Evolutionary conservation across 2,329 filamentous ascomycete genomes (phyloP).

Genomic region (Leptographium galeiforme): DNA sequence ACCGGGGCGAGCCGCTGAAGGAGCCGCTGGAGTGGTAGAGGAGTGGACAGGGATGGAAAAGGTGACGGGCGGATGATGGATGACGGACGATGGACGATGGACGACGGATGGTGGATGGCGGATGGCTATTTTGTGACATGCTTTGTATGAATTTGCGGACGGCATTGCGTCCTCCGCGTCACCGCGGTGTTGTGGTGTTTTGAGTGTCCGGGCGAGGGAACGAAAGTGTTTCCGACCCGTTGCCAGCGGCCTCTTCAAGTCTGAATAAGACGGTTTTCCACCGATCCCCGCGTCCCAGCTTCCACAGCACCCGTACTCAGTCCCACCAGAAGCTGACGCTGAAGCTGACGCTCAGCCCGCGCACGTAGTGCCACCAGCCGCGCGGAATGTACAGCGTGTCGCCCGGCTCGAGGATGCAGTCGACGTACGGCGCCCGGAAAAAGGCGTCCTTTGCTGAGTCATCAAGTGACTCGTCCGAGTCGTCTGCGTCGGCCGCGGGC

Average conservation of each 20-base stretch:
- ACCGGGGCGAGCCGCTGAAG: constrained; percentile 67
- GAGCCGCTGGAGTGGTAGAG: constrained; percentile 83
- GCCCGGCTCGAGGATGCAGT: constrained; percentile 66
- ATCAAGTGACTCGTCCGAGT: constrained; percentile 14
- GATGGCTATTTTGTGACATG: too few relatives aligned
- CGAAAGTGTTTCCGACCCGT: background rate
- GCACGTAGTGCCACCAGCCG: constrained; percentile 97
- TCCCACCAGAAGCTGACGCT: constrained; percentile 98
- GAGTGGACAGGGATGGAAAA: background rate
- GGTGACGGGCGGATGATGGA: background rate
- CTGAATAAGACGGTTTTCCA: background rate
- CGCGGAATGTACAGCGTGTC: constrained; percentile 82
- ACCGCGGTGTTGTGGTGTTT: background rate
- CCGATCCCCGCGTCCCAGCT: too few relatives aligned
- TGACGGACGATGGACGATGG: too few relatives aligned
- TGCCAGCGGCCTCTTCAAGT: background rate
- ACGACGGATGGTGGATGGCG: too few relatives aligned
- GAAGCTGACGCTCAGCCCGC: constrained; percentile 73
- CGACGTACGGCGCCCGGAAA: constrained; percentile 48
- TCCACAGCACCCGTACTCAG: constrained; percentile 12
- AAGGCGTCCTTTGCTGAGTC: constrained; percentile 29
- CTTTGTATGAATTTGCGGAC: too few relatives aligned
- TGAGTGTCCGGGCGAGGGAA: background rate
- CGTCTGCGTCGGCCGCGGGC: constrained; percentile 15
- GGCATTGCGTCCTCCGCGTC: too few relatives aligned